A percentile compares a stretch with the other conserved stretches of the same genome.
These are phyloP conservation scores for Pseudofabraea citricarpa DNA, from an alignment of 2,329 filamentous ascomycete genomes.

Conservation along the genomic window DNA sequence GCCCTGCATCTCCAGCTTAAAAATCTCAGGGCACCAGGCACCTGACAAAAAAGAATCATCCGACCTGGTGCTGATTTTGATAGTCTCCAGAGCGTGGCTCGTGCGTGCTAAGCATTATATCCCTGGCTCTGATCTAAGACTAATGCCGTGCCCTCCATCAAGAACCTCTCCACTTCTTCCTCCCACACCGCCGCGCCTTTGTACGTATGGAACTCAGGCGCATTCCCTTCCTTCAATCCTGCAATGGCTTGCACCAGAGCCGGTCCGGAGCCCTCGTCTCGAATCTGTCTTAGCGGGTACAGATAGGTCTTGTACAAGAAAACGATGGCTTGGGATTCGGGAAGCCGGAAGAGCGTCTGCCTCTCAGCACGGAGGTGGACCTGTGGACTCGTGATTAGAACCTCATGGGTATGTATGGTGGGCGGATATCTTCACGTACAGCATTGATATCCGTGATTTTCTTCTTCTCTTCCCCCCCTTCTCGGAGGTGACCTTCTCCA, in stretches of 20 bases:
- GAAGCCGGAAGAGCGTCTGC: conserved; percentile 55
- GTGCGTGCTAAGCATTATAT: no score
- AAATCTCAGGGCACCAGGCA: no score
- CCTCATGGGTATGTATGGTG: no score
- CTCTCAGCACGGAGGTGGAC: no score
- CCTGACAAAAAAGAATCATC: no score
- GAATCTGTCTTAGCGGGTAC: conserved; percentile 47
- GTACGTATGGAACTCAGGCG: conserved; percentile 50
- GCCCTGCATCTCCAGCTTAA: no score
- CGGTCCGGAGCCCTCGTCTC: conserved; percentile 46
- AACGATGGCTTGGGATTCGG: conserved; percentile 43
- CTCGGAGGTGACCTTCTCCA: conserved; percentile 6
- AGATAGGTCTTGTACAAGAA: conserved; percentile 58
- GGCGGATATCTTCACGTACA: conserved; percentile 44
- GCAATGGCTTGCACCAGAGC: conserved; percentile 50
- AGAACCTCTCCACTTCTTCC: conserved; percentile 7
- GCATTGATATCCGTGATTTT: conserved; percentile 11
- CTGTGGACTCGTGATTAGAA: no score
- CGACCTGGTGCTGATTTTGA: no score
- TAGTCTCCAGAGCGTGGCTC: no score
- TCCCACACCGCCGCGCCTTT: conserved; percentile 33
- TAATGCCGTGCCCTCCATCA: no score
- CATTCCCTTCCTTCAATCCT: conserved; percentile 48
- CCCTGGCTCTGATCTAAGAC: no score
- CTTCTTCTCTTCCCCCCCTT: conserved; percentile 3